Conservation (phyloP, 176 grass and related monocot species). For the Pharus latifolius region DNA sequence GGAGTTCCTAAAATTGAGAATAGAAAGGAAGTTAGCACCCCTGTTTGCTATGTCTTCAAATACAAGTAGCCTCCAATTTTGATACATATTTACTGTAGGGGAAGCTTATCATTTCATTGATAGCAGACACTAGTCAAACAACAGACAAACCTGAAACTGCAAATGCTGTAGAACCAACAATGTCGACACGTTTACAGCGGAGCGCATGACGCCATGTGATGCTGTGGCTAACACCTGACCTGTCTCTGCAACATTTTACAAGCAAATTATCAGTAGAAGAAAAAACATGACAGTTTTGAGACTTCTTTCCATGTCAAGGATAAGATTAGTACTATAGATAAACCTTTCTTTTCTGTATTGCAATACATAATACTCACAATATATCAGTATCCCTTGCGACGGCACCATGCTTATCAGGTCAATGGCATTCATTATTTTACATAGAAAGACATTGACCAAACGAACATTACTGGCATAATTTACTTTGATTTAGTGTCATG, state of each 20-base stretch:
- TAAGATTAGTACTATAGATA: neutral
- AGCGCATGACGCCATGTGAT: conserved; percentile 67
- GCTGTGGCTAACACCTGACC: conserved; percentile 76
- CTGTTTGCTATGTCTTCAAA: neutral
- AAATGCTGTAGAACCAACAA: conserved; percentile 71
- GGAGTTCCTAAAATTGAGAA: conserved; percentile 64
- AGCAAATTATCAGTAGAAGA: neutral
- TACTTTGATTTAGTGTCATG: neutral
- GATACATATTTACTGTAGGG: neutral
- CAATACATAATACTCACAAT: neutral
- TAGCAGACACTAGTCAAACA: conserved; percentile 4
- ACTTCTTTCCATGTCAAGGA: too few species aligned
- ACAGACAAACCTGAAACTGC: conserved; percentile 64
- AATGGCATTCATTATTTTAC: neutral
- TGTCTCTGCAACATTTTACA: conserved; percentile 52
- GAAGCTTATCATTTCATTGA: neutral
- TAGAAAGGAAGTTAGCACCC: neutral
- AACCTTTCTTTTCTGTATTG: neutral
- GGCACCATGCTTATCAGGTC: neutral
- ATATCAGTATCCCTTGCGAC: neutral
- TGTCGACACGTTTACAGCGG: conserved; percentile 53
- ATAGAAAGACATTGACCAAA: neutral
- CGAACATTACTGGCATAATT: neutral
- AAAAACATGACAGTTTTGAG: too few species aligned
- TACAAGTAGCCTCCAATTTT: neutral